These are phyloP conservation scores for Monosporozyma aquatica DNA, from an alignment of 805 yeast species.

Conservation along the genomic window DNA sequence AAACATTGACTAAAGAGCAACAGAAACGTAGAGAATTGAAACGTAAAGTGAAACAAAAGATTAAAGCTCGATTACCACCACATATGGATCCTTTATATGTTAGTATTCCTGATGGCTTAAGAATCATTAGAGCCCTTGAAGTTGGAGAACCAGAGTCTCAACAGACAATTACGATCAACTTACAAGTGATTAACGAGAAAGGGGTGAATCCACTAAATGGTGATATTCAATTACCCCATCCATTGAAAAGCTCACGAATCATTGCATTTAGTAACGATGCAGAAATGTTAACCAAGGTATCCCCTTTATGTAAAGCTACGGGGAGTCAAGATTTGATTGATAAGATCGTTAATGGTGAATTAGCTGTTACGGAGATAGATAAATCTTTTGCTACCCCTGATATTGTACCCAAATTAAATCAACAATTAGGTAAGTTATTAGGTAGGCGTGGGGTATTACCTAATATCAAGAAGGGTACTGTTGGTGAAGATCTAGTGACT, in stretches of 20 bases:
- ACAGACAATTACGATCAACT: slow-evolving; percentile 59
- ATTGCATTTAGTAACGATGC: slow-evolving; percentile 59
- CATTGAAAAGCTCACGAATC: slow-evolving; percentile 55
- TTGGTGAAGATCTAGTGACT: slow-evolving; percentile 50
- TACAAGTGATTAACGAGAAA: slow-evolving; percentile 58
- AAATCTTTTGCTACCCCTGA: slow-evolving; percentile 83
- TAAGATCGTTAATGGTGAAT: slow-evolving; percentile 42
- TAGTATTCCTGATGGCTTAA: slow-evolving; percentile 63
- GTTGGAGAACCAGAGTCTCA: slow-evolving; percentile 73
- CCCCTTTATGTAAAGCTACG: slow-evolving; percentile 46
- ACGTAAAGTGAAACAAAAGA: slow-evolving; percentile 31
- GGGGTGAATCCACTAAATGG: slow-evolving; percentile 75
- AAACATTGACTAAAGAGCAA: slow-evolving; percentile 26
- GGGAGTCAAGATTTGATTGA: slow-evolving; percentile 71
- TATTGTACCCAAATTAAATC: slow-evolving; percentile 48
- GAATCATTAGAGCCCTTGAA: slow-evolving; percentile 79
- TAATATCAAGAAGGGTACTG: slow-evolving; percentile 75
- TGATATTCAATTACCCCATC: slow-evolving; percentile 59
- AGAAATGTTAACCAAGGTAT: slow-evolving; percentile 44
- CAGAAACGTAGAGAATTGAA: slow-evolving; percentile 31
- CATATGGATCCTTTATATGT: slow-evolving; percentile 53
- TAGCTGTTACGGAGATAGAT: slow-evolving; percentile 48
- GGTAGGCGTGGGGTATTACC: slow-evolving; percentile 94
- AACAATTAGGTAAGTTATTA: slow-evolving; percentile 62
- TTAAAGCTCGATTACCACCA: slow-evolving; percentile 36